Conservation (phyloP, 208 protist genomes). For the Trypanosoma congolense region DNA sequence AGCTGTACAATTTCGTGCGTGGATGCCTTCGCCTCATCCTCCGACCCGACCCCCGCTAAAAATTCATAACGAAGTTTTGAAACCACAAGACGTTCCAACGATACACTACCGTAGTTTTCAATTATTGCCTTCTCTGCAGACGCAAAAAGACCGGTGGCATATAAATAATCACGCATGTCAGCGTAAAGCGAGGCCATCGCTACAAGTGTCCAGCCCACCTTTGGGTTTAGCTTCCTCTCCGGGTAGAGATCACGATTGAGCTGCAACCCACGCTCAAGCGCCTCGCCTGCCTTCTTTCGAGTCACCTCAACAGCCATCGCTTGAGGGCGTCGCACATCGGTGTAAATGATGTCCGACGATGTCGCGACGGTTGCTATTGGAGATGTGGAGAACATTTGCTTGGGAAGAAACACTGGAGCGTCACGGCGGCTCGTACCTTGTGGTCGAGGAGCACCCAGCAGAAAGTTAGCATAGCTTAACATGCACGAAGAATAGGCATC, state of each 20-base stretch:
- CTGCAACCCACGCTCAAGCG: conserved; percentile 65
- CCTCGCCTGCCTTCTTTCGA: conserved; percentile 48
- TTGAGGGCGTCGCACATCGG: conserved; percentile 28
- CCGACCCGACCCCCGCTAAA: conserved; percentile 76
- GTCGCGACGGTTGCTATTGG: conserved; percentile 50
- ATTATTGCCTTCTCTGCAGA: conserved; percentile 57
- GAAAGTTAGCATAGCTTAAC: conserved; percentile 60
- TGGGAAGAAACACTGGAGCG: conserved; percentile 67
- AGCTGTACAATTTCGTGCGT: conserved; percentile 71
- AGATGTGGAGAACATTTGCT: conserved; percentile 68
- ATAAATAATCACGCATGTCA: conserved; percentile 86
- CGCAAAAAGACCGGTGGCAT: conserved; percentile 80
- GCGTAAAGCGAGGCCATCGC: conserved; percentile 81
- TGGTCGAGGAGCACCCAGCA: conserved; percentile 50
- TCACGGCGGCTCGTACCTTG: conserved; percentile 40
- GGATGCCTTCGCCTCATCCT: conserved; percentile 75
- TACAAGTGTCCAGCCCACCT: conserved; percentile 54
- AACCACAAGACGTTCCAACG: conserved; percentile 49
- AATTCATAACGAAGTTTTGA: conserved; percentile 78
- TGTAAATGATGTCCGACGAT: conserved; percentile 59
- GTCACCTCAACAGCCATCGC: conserved; percentile 39
- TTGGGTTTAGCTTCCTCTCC: conserved; percentile 48
- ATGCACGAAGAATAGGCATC: conserved; percentile 65
- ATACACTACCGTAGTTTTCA: conserved; percentile 55
- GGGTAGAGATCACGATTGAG: conserved; percentile 69